A percentile compares a stretch with the other conserved stretches of the same genome.
phyloP scores from a whole-genome alignment of 2,329 filamentous ascomycete genomes.

The Simplicillium aogashimaense region DNA sequence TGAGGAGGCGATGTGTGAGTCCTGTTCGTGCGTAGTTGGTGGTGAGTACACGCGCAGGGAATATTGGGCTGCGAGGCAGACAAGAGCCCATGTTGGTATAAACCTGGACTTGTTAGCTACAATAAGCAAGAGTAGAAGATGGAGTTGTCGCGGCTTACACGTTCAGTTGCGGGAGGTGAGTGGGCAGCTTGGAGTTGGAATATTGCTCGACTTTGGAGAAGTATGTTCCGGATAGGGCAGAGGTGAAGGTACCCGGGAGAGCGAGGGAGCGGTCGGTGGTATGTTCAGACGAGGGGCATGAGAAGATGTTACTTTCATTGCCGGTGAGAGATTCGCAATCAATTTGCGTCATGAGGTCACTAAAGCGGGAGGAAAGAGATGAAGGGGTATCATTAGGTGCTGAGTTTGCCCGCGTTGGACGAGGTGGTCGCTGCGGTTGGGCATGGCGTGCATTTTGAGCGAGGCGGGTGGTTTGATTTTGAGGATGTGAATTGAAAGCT shows the following conservation, averaged over 20 bases:
- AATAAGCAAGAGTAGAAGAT: too few relatives aligned
- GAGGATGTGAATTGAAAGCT: too few relatives aligned
- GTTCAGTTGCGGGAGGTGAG: slow-evolving; percentile 55
- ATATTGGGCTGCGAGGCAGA: slow-evolving; percentile 71
- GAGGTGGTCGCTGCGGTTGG: too few relatives aligned
- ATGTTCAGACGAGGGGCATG: slow-evolving; percentile 17
- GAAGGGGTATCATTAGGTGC: too few relatives aligned
- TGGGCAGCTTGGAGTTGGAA: slow-evolving; percentile 64
- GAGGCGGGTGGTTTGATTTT: too few relatives aligned
- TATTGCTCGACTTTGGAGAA: slow-evolving; percentile 74
- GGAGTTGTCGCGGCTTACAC: slow-evolving; percentile 37
- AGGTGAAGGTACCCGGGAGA: slow-evolving; percentile 9
- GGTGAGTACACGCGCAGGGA: slow-evolving; percentile 64
- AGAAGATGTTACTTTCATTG: slow-evolving; percentile 44
- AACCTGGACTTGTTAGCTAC: slow-evolving; percentile 36
- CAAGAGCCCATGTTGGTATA: slow-evolving; percentile 64
- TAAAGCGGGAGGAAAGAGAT: slow-evolving; percentile 30
- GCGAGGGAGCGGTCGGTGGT: neutral
- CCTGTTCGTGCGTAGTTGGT: slow-evolving; percentile 51
- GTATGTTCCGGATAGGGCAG: slow-evolving; percentile 40
- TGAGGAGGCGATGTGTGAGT: slow-evolving; percentile 61
- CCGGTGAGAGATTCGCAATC: slow-evolving; percentile 49
- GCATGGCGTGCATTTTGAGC: too few relatives aligned
- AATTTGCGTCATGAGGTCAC: slow-evolving; percentile 61
- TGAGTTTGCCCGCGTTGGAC: too few relatives aligned